Evolutionary conservation across 1,139 yeast species (phyloP).

Genomic region (Saccharomycopsis phalli): DNA sequence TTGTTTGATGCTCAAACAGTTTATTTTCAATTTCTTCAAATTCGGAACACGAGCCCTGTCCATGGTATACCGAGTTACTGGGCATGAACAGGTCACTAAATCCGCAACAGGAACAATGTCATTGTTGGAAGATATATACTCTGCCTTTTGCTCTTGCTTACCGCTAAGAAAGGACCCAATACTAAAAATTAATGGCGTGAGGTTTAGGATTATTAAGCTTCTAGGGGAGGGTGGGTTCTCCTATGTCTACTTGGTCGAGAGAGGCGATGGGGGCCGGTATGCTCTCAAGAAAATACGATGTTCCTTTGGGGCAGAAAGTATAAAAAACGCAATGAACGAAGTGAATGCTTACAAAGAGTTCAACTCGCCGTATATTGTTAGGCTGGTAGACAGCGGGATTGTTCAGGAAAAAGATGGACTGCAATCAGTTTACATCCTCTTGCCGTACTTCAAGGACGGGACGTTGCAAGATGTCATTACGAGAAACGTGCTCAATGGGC

Average conservation of each 20-base stretch:
- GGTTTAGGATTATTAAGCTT: conserved; percentile 52
- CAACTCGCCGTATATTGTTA: conserved; percentile 56
- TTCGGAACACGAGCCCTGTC: neutral
- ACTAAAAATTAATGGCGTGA: conserved; percentile 41
- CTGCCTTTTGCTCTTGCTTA: conserved; percentile 26
- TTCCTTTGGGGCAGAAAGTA: conserved; percentile 76
- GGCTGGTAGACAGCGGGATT: conserved; percentile 61
- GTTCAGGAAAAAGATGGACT: conserved; percentile 72
- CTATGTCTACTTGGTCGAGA: conserved; percentile 73
- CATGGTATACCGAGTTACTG: neutral
- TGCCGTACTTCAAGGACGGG: conserved; percentile 67
- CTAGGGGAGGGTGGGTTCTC: conserved; percentile 90
- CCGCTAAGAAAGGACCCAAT: conserved; percentile 35
- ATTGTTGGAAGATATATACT: neutral
- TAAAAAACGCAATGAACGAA: conserved; percentile 65
- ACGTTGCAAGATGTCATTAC: conserved; percentile 76
- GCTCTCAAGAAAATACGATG: conserved; percentile 85
- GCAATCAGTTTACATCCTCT: conserved; percentile 63
- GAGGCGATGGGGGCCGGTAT: conserved; percentile 38
- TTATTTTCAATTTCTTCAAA: neutral
- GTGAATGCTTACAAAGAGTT: conserved; percentile 69
- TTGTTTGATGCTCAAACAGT: too few species aligned
- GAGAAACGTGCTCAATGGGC: conserved; percentile 46
- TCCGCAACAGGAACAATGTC: neutral
- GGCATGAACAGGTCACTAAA: too few species aligned